Evolutionary conservation across 2,329 filamentous ascomycete species (phyloP), one percentile per base, ranked within the genome.

Genomic region (Fusarium anguioides): DNA sequence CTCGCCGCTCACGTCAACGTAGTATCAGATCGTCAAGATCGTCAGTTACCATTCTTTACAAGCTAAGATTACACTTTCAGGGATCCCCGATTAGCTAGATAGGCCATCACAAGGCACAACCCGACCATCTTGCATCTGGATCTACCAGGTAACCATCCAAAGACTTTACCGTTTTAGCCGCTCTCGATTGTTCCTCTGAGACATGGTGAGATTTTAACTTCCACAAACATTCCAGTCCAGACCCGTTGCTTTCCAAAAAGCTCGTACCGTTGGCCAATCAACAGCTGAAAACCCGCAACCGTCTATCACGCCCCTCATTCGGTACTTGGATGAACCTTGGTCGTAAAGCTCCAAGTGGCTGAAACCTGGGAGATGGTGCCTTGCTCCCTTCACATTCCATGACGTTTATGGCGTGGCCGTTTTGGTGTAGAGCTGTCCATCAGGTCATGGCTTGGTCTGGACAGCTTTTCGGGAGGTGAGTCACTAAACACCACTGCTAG

Each of bases 331-430:
- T 10, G 23, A n/a, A 7, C 17, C 12, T 31, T 31, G 29, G 29
- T 14, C 9, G 10, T 17, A 10, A 26, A 24, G n/a, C 12, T 27
- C 3, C 8, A 2, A 1, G 60, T 46, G 44, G 39, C 59, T 63
- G 60, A 63, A 63, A 63, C 59, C 10, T 36, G 50, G 3, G 2
- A 12, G 11, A 6, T 23, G 11, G 26, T 42, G 11, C 21, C 33
- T 61, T 31, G 4, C 14, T 15, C 35, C n/a, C 10, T 37, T 31
- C 17, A 20, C 59, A 58, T 63, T 63, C 37, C 58, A 44, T 40
- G 20, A 21, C 44, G 31, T 12, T 14, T 3, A 39, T 50, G 35
- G 39, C 33, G 35, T 45, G 20, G 26, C 37, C 3, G 12, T 8
- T 4, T 23, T 8, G 36, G 48, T 5, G 26, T 20, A 39, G 17